phyloP scores from a whole-genome alignment of 768 basidiomycete genomes.

The Lactarius trivialis region DNA sequence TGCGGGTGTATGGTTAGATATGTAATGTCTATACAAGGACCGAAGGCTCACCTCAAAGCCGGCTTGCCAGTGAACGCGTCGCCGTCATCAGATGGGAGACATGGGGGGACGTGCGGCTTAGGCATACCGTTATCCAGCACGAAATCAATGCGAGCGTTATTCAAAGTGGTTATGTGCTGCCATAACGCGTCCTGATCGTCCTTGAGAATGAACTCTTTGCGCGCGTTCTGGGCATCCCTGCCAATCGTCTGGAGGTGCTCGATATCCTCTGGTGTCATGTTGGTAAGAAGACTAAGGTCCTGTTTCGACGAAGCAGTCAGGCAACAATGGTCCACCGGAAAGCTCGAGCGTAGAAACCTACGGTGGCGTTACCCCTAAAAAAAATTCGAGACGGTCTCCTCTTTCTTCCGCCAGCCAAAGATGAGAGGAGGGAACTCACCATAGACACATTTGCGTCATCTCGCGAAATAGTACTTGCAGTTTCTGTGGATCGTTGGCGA shows the following conservation, averaged over 20 bases:
- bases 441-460: conserved; percentile 88
- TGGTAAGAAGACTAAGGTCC: conserved; percentile 89
- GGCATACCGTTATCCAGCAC: conserved; percentile 81
- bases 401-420: not conserved
- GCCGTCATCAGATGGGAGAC: not conserved
- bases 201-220: conserved; percentile 73
- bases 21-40: not conserved
- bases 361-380: conserved; percentile 89
- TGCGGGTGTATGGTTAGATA: conserved; percentile 27
- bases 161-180: conserved; percentile 56
- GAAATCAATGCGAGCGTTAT: conserved; percentile 62
- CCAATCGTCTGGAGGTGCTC: conserved; percentile 77
- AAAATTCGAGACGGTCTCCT: not conserved
- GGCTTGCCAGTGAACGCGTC: conserved; percentile 41
- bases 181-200: conserved; percentile 77
- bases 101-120: not conserved
- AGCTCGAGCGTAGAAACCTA: conserved; percentile 30
- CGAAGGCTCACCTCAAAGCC: conserved; percentile 70
- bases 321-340: not conserved
- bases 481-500: conserved; percentile 45
- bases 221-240: conserved; percentile 67
- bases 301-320: conserved; percentile 27
- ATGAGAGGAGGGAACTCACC: conserved; percentile 35
- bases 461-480: conserved; percentile 65
- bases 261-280: conserved; percentile 77